Percentiles rank a stretch among this genome's conserved stretches.
phyloP scores from a whole-genome alignment of 805 yeast genomes.

The Saturnispora gosingensis region DNA sequence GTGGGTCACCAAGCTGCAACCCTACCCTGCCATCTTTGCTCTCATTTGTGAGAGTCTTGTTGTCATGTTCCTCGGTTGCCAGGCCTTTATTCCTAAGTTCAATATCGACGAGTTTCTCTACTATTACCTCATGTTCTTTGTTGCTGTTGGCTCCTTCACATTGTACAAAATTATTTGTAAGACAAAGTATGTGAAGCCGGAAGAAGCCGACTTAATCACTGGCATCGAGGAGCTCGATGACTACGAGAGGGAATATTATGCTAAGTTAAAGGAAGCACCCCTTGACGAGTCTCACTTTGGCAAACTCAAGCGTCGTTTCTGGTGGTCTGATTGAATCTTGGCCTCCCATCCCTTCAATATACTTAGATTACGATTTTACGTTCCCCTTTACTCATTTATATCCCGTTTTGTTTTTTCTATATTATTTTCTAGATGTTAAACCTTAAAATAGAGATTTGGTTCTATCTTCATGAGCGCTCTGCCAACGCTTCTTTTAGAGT shows the following conservation, averaged over 20 bases:
- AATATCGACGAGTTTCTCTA: constrained; percentile 34
- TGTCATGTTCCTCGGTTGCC: constrained; percentile 31
- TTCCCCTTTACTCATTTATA: neutral
- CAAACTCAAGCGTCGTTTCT: neutral
- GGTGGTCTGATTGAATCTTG: constrained; percentile 4
- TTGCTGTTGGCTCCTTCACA: constrained; percentile 29
- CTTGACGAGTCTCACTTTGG: neutral
- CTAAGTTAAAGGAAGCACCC: constrained; percentile 1
- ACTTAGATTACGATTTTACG: neutral
- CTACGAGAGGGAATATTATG: constrained; percentile 32
- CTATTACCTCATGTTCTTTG: constrained; percentile 35
- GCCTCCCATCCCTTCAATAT: neutral
- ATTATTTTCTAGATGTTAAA: neutral
- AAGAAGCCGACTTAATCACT: constrained; percentile 36
- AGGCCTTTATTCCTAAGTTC: constrained; percentile 33
- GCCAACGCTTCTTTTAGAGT: neutral
- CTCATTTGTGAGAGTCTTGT: constrained; percentile 28
- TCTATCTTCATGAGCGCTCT: neutral
- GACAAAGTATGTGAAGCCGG: constrained; percentile 33
- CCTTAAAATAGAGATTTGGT: neutral
- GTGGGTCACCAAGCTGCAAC: constrained; percentile 37
- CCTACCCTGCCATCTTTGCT: constrained; percentile 23
- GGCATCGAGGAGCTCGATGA: constrained; percentile 41
- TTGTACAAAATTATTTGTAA: constrained; percentile 31
- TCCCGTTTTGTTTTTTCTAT: neutral